These are phyloP conservation scores for Allomyces macrogynus DNA, from an alignment of 192 early-diverging fungal genomes.

Conservation along the genomic window DNA sequence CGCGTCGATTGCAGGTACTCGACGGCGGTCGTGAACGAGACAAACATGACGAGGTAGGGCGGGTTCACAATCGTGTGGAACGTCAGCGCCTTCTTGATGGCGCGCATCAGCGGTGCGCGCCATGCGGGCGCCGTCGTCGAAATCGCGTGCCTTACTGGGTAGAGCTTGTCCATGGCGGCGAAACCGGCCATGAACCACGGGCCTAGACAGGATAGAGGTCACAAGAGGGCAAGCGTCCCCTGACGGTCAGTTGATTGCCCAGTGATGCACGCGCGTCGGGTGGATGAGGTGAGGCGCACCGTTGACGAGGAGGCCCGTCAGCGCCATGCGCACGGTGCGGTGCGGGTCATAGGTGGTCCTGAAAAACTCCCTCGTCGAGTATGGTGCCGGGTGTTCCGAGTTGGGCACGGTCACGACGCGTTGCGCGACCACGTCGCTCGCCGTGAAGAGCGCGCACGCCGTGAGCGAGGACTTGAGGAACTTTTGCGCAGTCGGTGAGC, in stretches of 20 bases:
- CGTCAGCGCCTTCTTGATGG: neutral
- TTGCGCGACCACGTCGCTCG: neutral
- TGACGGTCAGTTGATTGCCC: neutral
- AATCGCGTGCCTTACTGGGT: neutral
- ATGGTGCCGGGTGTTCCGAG: neutral
- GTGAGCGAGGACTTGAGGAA: too few relatives aligned
- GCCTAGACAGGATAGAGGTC: too few relatives aligned
- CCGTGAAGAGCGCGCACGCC: neutral
- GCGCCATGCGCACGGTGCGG: neutral
- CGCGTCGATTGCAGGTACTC: neutral
- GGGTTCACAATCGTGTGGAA: neutral
- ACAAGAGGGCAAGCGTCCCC: too few relatives aligned
- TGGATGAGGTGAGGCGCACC: neutral
- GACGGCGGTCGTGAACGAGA: neutral
- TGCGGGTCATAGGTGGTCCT: neutral
- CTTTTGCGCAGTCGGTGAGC: too few relatives aligned
- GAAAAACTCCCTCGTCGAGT: too few relatives aligned
- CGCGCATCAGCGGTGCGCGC: neutral
- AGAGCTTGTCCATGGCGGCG: too few relatives aligned
- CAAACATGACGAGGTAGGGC: neutral
- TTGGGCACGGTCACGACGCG: neutral
- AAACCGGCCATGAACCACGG: too few relatives aligned
- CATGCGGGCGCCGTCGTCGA: neutral
- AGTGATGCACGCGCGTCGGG: neutral
- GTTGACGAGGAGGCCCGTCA: neutral